phyloP scores from a whole-genome alignment of 768 basidiomycete species.

The Podaxis sp. region DNA sequence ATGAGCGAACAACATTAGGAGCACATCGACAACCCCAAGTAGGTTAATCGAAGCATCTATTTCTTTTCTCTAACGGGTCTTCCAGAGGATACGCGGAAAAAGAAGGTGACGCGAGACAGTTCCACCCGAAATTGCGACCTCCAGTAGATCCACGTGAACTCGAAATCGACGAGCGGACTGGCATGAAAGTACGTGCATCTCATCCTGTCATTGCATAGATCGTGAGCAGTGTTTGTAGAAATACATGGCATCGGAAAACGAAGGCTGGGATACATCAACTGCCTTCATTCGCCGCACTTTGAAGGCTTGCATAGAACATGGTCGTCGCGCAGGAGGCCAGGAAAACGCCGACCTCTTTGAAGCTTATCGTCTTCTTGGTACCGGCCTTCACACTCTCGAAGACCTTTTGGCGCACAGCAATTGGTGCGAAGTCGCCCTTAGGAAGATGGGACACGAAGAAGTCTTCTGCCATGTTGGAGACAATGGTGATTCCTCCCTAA shows the following conservation, averaged over 20 bases:
- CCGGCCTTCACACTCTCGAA: slow-evolving; percentile 67
- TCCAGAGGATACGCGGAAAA: slow-evolving; percentile 64
- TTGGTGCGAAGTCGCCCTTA: slow-evolving; percentile 75
- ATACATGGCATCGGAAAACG: slow-evolving; percentile 72
- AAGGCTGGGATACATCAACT: slow-evolving; percentile 75
- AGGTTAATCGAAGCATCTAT: slow-evolving; percentile 10
- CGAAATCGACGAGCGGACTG: slow-evolving; percentile 71
- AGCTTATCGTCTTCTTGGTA: slow-evolving; percentile 71
- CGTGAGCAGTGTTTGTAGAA: slow-evolving; percentile 42
- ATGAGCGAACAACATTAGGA: slow-evolving; percentile 36
- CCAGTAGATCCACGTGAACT: slow-evolving; percentile 74
- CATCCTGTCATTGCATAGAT: no score
- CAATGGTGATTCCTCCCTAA: slow-evolving; percentile 32
- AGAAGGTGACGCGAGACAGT: slow-evolving; percentile 70
- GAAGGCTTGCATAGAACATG: slow-evolving; percentile 63
- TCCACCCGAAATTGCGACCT: slow-evolving; percentile 71
- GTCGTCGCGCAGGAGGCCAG: slow-evolving; percentile 54
- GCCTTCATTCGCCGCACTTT: slow-evolving; percentile 65
- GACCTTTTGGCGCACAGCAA: slow-evolving; percentile 79
- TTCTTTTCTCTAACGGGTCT: neutral
- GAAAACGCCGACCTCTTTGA: slow-evolving; percentile 61
- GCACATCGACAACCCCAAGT: slow-evolving; percentile 82
- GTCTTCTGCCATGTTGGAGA: slow-evolving; percentile 84
- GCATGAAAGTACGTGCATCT: slow-evolving; percentile 65
- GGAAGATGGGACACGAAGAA: slow-evolving; percentile 65